Conservation (phyloP, 495 filamentous ascomycete species). For the Cercophora newfieldiana region DNA sequence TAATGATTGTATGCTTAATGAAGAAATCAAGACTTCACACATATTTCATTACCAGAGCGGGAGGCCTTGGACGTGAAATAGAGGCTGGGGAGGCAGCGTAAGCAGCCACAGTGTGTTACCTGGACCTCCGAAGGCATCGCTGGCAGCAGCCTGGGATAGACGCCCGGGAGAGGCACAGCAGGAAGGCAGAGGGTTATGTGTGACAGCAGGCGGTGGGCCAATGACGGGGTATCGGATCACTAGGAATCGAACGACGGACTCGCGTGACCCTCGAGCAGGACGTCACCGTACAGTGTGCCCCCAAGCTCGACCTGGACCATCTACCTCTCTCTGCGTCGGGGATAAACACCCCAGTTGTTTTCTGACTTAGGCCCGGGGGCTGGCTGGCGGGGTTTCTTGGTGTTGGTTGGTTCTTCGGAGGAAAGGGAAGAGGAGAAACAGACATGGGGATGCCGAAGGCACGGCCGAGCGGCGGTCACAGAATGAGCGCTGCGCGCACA, state of each 20-base stretch:
- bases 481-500: neutral
- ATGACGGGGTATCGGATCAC: neutral
- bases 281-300: neutral
- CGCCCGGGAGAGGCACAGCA: too few species aligned
- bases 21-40: constrained; percentile 6
- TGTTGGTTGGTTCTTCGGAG: neutral
- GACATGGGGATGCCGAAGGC: neutral
- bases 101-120: neutral
- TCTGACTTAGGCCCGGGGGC: neutral
- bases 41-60: too few species aligned
- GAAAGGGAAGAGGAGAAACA: neutral
- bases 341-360: neutral
- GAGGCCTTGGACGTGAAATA: neutral
- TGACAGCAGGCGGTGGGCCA: neutral
- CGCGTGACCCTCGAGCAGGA: neutral
- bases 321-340: neutral
- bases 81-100: neutral
- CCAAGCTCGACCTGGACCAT: neutral
- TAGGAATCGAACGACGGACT: neutral
- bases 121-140: too few species aligned
- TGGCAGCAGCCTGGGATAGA: too few species aligned
- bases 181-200: neutral
- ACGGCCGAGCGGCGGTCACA: neutral
- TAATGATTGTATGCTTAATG: constrained; percentile 33
- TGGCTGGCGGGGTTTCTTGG: neutral